Percentiles rank a stretch among this genome's conserved stretches.
phyloP scores from a whole-genome alignment of 257 asterid genomes.

The Solanum tarijense region DNA sequence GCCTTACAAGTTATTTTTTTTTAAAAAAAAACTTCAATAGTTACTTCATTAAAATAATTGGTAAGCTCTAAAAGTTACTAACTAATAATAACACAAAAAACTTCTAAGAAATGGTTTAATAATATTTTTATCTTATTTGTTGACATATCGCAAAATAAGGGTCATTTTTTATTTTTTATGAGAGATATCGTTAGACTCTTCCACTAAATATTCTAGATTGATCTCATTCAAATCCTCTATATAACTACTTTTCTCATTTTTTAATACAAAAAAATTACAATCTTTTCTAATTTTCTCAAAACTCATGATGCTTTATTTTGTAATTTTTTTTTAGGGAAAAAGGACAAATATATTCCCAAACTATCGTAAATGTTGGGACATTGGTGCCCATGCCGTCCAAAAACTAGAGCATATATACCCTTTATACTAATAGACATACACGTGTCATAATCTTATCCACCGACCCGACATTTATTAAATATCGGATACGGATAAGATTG shows the following conservation, averaged over 20 bases:
- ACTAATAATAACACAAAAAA: not conserved
- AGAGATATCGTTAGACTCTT: not conserved
- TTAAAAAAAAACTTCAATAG: not conserved
- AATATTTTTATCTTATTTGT: not conserved
- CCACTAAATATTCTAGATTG: not conserved
- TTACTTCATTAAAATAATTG: not conserved
- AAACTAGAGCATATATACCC: too few relatives aligned
- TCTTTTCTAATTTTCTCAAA: not conserved
- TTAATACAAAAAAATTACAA: not conserved
- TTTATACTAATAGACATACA: too few relatives aligned
- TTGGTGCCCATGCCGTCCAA: too few relatives aligned
- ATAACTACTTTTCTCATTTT: not conserved
- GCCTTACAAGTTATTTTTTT: not conserved
- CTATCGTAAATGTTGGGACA: too few relatives aligned
- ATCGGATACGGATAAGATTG: too few relatives aligned
- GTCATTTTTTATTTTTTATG: not conserved
- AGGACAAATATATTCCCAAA: fast-evolving
- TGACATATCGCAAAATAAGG: not conserved
- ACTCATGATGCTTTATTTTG: not conserved
- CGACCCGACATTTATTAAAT: too few relatives aligned
- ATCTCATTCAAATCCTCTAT: not conserved
- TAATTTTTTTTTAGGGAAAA: too few relatives aligned
- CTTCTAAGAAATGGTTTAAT: not conserved
- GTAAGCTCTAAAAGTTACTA: not conserved
- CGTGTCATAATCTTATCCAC: too few relatives aligned